Conservation (phyloP, 257 asterid species). For the Orobanche coerulescens region DNA sequence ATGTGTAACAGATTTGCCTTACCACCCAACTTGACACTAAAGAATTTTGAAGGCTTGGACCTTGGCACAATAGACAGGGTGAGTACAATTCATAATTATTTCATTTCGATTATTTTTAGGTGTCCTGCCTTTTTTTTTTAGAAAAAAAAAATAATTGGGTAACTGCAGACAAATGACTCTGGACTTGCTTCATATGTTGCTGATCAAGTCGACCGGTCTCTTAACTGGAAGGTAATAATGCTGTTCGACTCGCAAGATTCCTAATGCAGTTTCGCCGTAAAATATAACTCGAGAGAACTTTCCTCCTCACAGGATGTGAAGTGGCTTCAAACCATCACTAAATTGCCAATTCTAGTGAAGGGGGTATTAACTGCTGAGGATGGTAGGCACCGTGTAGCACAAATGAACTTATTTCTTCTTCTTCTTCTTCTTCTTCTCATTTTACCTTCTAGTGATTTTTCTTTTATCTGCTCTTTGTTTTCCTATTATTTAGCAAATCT, state of each 20-base stretch:
- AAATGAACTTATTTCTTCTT: background rate
- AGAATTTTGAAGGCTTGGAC: slow-evolving; percentile 64
- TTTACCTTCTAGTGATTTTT: background rate
- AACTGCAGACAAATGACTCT: slow-evolving; percentile 57
- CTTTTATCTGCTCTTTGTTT: background rate
- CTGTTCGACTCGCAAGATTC: background rate
- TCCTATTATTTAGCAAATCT: slow-evolving; percentile 35
- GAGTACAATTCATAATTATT: background rate
- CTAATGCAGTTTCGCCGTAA: background rate
- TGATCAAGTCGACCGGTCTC: slow-evolving; percentile 54
- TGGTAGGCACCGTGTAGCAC: slow-evolving; percentile 31
- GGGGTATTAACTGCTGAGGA: slow-evolving; percentile 82
- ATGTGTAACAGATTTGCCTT: slow-evolving; percentile 46
- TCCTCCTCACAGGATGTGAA: slow-evolving; percentile 49
- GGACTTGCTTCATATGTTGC: slow-evolving; percentile 70
- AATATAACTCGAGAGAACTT: background rate
- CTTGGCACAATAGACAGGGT: slow-evolving; percentile 56
- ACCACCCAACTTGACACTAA: slow-evolving; percentile 58
- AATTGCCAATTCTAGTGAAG: slow-evolving; percentile 66
- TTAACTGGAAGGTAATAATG: slow-evolving; percentile 62
- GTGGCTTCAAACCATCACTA: slow-evolving; percentile 77
- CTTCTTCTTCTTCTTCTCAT: background rate
- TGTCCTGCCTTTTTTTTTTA: slow-evolving; percentile 3
- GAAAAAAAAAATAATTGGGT: slow-evolving; percentile 11
- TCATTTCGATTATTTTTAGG: background rate